Percentiles rank a stretch among this genome's conserved stretches.
phyloP scores from a whole-genome alignment of 345 rosid species.

The Eucalyptus erythrocorys region DNA sequence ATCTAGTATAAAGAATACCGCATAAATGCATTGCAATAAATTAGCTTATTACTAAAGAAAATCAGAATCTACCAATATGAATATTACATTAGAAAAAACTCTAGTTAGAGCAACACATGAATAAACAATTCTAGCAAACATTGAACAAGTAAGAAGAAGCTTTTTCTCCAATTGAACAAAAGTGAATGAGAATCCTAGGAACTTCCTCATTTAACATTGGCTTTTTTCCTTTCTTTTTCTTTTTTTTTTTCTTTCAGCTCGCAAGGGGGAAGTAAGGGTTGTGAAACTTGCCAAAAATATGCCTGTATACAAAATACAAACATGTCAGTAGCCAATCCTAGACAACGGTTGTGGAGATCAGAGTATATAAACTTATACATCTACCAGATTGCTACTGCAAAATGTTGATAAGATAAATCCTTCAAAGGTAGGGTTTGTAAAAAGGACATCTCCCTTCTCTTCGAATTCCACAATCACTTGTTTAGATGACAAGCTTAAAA shows the following conservation, averaged over 20 bases:
- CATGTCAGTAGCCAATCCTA: not conserved
- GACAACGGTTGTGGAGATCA: not conserved
- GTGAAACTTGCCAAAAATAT: not conserved
- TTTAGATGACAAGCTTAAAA: too few relatives aligned
- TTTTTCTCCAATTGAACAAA: not conserved
- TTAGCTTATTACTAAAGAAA: not conserved
- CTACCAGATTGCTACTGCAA: not conserved
- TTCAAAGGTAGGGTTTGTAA: too few relatives aligned
- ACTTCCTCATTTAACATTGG: not conserved
- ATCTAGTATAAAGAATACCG: slow-evolving; percentile 23
- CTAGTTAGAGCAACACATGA: not conserved
- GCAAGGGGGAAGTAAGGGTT: rapidly evolving
- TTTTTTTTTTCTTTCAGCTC: rapidly evolving
- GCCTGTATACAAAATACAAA: not conserved
- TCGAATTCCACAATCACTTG: too few relatives aligned
- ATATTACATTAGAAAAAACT: not conserved
- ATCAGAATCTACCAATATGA: not conserved
- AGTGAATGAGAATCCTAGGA: not conserved
- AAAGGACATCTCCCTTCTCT: too few relatives aligned
- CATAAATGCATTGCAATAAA: not conserved
- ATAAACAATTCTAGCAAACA: not conserved
- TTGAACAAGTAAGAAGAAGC: not conserved
- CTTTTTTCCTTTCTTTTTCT: too few relatives aligned
- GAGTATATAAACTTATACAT: too few relatives aligned
- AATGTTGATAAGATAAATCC: not conserved